Evolutionary conservation across 495 filamentous ascomycete species (phyloP).

Genomic region (Entonaema liquescens): DNA sequence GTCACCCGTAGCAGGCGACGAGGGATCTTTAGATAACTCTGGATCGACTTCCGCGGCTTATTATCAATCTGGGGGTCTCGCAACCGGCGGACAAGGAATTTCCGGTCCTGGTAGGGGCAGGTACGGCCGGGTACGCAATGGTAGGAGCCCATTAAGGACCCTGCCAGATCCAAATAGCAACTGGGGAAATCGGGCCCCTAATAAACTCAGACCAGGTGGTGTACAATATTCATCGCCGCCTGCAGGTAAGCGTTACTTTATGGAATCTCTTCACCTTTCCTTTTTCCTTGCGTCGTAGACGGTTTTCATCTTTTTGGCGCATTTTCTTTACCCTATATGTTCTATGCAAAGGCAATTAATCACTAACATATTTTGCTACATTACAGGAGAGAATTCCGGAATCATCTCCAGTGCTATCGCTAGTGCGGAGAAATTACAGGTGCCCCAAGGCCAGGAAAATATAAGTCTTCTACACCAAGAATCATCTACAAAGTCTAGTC

Average conservation of each 20-base stretch:
- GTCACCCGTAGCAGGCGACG: slow-evolving; percentile 39
- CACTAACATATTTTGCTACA: slow-evolving; percentile 22
- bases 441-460: slow-evolving; percentile 71
- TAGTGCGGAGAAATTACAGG: slow-evolving; percentile 77
- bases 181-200: slow-evolving; percentile 59
- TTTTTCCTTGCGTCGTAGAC: not conserved
- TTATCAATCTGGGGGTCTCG: slow-evolving; percentile 47
- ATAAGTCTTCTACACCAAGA: slow-evolving; percentile 79
- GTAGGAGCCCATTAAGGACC: slow-evolving; percentile 71
- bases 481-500: slow-evolving; percentile 63
- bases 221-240: slow-evolving; percentile 50
- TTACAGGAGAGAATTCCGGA: slow-evolving; percentile 65
- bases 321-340: no score
- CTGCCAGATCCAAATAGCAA: slow-evolving; percentile 61
- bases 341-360: slow-evolving; percentile 3
- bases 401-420: slow-evolving; percentile 92
- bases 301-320: not conserved
- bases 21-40: slow-evolving; percentile 52
- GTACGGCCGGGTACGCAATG: slow-evolving; percentile 70
- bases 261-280: slow-evolving; percentile 9
- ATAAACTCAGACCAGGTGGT: slow-evolving; percentile 34
- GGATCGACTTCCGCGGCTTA: slow-evolving; percentile 42
- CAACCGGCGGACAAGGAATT: slow-evolving; percentile 67
- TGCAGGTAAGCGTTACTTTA: slow-evolving; percentile 51
- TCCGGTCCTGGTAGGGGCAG: slow-evolving; percentile 83